Base-by-base conservation (phyloP, 345 rosid genomes). In the Euclidium syriacum region DNA sequence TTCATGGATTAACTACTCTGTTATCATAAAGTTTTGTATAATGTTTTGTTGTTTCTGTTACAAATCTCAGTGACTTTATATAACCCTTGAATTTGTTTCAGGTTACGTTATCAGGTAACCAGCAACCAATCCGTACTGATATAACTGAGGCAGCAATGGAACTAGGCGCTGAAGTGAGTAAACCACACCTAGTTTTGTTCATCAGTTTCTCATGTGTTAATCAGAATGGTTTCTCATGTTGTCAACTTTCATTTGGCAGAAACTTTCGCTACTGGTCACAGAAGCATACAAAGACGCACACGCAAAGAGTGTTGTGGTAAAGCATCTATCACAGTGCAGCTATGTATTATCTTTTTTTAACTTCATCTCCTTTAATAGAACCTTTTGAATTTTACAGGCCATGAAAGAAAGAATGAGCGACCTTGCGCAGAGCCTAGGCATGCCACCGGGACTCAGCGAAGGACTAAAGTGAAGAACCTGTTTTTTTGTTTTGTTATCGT, bases 271-370 rank as follows among this genome's bases (percentile, higher is more conserved):
- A 52, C 66, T 89, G 56, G 91, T 86, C 15, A 86, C 84, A 0
- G 96, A 88, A 55, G 98, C 96, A 25, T 92, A 92, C 94, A 86
- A 86, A 70, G 95, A 92, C 33, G 98, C 98, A 27, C 95, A 92
- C 72, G 85, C 88, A 48, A 92, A 92, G 78, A 89, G 96, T 61
- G 94, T 89, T 1, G 84, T 59, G 95, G 96, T 85, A 50, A 77
- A 10, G 33, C 46, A 17, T 50, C 34, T 35, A 17, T 34, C 48
- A 40, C 61, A 60, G 41, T 43, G 33, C 17, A 29, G 15, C 12
- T 15, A 0, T 14, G 6, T 33, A 15, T 8, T n/a, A n/a, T n/a
- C n/a, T n/a, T 1, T n/a, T 40, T 52, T 10, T 46, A 16, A 23
- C 6, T 54, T 43, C 22, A 25, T 35, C 7, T 22, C 15, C 18